Conservation (phyloP, 305 asterid species). For the Fraxinus latifolia region DNA sequence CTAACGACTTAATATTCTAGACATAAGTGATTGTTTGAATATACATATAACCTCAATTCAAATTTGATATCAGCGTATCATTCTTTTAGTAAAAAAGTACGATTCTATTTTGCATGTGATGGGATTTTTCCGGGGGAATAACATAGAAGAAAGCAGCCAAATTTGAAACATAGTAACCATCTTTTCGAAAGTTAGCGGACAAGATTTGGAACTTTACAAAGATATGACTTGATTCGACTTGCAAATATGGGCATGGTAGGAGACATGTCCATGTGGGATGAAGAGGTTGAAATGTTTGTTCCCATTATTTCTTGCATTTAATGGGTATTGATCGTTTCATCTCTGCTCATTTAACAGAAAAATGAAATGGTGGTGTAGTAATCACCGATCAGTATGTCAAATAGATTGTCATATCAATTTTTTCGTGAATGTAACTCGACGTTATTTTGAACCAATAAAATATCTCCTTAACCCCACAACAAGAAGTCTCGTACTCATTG, state of each 20-base stretch:
- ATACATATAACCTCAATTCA: not conserved
- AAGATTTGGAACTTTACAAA: not conserved
- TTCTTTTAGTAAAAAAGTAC: not conserved
- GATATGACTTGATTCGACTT: not conserved
- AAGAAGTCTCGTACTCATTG: slow-evolving; percentile 28
- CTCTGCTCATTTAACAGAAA: not conserved
- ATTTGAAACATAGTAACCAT: not conserved
- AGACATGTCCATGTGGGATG: slow-evolving; percentile 10
- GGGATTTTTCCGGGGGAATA: not conserved
- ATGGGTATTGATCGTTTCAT: not conserved
- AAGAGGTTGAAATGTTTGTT: not conserved
- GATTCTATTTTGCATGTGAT: not conserved
- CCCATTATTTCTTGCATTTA: not conserved
- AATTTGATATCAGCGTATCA: not conserved
- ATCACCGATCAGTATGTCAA: not conserved
- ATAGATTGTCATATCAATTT: not conserved
- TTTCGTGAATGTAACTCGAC: not conserved
- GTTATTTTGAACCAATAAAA: slow-evolving; percentile 6
- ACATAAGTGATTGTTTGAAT: not conserved
- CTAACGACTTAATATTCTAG: not conserved
- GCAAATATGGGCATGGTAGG: not conserved
- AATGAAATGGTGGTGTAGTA: not conserved
- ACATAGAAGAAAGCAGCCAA: not conserved
- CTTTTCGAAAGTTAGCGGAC: not conserved
- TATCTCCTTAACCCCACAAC: slow-evolving; percentile 22